Conservation (phyloP, 345 rosid genomes). For the Orychophragmus violaceus region DNA sequence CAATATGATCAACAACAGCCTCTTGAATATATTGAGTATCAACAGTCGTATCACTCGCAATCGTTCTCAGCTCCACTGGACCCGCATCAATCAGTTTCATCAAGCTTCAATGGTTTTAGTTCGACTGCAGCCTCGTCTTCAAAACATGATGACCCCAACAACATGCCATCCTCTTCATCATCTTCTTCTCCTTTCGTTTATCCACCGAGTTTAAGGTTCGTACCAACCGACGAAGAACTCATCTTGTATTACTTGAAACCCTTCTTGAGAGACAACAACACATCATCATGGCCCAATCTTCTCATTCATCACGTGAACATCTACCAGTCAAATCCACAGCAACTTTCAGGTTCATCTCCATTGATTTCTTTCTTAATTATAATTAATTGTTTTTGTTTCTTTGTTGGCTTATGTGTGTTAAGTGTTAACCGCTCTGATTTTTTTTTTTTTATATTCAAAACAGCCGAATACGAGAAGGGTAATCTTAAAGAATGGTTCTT, state of each 20-base stretch:
- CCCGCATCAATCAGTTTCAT: no score
- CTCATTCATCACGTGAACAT: not conserved
- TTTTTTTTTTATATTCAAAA: not conserved
- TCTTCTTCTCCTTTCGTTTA: no score
- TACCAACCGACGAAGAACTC: not conserved
- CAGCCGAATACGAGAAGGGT: constrained; percentile 5
- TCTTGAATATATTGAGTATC: no score
- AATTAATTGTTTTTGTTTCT: not conserved
- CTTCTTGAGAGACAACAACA: not conserved
- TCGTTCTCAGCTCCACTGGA: no score
- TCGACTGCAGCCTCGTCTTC: no score
- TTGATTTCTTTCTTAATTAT: not conserved
- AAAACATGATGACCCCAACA: no score
- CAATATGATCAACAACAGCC: no score
- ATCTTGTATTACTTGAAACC: not conserved
- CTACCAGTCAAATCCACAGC: not conserved
- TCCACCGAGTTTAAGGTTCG: not conserved
- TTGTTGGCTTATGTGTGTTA: not conserved
- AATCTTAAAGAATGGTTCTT: constrained; percentile 11
- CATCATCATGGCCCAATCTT: not conserved
- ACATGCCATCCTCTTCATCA: no score
- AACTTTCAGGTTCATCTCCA: not conserved
- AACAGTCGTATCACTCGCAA: no score
- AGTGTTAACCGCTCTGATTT: not conserved
- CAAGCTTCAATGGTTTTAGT: no score